These are phyloP conservation scores for Colletotrichum scovillei DNA, from an alignment of 2,329 filamentous ascomycete genomes.

Conservation along the genomic window DNA sequence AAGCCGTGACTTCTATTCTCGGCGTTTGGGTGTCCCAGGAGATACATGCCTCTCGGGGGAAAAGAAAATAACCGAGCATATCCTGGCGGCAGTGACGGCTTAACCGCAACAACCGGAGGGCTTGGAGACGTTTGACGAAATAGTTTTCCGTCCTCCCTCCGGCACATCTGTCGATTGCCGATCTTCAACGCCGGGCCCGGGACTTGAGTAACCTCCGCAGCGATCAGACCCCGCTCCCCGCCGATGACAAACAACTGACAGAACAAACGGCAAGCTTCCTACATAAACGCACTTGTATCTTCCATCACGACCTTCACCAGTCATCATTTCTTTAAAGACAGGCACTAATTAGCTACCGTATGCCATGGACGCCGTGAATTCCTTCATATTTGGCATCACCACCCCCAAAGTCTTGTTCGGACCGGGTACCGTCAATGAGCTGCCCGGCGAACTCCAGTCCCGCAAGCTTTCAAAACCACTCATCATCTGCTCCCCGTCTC, in stretches of 20 bases:
- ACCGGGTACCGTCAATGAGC: slow-evolving; percentile 43
- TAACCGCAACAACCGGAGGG: neutral
- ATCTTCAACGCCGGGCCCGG: slow-evolving; percentile 9
- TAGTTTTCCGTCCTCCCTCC: neutral
- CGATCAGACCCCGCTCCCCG: slow-evolving; percentile 31
- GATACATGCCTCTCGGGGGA: neutral
- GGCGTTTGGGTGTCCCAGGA: too few relatives aligned
- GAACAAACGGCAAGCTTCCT: neutral
- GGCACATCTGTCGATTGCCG: neutral
- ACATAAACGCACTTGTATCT: neutral
- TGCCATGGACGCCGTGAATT: slow-evolving; percentile 14
- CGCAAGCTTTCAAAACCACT: slow-evolving; percentile 47
- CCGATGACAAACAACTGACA: slow-evolving; percentile 26
- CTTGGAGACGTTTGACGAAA: neutral
- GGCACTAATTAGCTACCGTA: neutral
- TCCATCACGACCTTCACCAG: neutral
- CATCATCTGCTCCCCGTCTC: slow-evolving; percentile 52
- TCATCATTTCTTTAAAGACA: neutral
- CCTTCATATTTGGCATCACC: slow-evolving; percentile 24
- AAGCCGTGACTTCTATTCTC: neutral
- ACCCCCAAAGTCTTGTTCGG: slow-evolving; percentile 50
- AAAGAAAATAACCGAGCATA: neutral
- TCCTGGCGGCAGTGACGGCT: neutral
- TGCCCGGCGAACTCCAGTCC: slow-evolving; percentile 48
- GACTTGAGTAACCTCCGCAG: neutral